Percentiles rank a stretch among this genome's conserved stretches.
These are phyloP conservation scores for Starmerella etchellsii DNA, from an alignment of 805 yeast genomes.

Conservation along the genomic window DNA sequence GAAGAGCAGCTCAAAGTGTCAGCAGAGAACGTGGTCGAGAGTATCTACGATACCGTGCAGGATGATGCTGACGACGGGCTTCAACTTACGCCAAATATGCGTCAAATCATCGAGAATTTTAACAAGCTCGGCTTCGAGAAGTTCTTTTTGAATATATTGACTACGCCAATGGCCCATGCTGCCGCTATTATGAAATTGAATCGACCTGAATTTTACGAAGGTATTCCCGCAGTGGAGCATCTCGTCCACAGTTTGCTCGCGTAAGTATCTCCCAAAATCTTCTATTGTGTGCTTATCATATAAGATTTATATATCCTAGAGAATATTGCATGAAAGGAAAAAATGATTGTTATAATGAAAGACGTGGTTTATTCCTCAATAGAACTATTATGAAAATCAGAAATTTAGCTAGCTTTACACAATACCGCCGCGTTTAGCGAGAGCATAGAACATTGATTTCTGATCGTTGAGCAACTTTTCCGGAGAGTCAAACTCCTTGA, in stretches of 20 bases:
- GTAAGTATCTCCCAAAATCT: too few species aligned
- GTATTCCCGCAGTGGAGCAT: conserved; percentile 34
- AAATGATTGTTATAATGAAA: too few species aligned
- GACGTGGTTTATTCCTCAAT: too few species aligned
- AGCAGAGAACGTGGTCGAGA: conserved; percentile 21
- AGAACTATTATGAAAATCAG: too few species aligned
- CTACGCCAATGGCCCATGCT: conserved; percentile 61
- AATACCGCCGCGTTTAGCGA: conserved; percentile 69
- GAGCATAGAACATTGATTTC: conserved; percentile 60
- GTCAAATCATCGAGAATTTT: conserved; percentile 41
- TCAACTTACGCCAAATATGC: conserved; percentile 30
- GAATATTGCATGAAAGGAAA: too few species aligned
- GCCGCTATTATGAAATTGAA: conserved; percentile 61
- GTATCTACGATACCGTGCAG: conserved; percentile 15
- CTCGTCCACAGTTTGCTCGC: not conserved
- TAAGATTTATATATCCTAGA: too few species aligned
- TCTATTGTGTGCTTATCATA: too few species aligned
- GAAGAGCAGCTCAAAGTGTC: conserved; percentile 15
- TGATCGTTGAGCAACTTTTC: conserved; percentile 48
- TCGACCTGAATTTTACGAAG: conserved; percentile 50
- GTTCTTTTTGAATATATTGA: conserved; percentile 54
- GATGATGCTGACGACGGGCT: conserved; percentile 13
- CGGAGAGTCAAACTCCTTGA: conserved; percentile 70
- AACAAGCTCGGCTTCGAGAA: conserved; percentile 56
- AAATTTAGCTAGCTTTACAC: not conserved